phyloP scores from a whole-genome alignment of 352 stramenopile species.

The Chrysophaeum taylorii region DNA sequence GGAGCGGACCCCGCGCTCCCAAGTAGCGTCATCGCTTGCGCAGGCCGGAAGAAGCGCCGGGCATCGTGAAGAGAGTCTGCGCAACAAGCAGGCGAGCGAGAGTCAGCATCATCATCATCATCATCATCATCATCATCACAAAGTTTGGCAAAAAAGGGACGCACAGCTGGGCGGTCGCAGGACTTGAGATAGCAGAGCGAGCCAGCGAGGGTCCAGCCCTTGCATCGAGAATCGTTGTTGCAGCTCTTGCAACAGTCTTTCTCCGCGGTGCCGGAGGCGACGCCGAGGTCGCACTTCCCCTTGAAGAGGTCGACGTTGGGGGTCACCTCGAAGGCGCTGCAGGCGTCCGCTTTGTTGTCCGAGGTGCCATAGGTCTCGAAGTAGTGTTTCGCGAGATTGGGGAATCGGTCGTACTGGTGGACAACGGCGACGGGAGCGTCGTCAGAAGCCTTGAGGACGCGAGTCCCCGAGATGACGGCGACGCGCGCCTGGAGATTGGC shows the following conservation, averaged over 20 bases:
- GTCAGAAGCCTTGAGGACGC: neutral
- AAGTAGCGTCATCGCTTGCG: too few relatives aligned
- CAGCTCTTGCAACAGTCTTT: constrained; percentile 11
- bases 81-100: too few relatives aligned
- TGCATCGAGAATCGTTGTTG: neutral
- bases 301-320: constrained; percentile 25
- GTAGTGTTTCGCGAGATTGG: constrained; percentile 20
- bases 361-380: constrained; percentile 17
- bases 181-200: constrained; percentile 16
- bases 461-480: neutral
- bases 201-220: constrained; percentile 16
- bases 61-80: too few relatives aligned
- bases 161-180: too few relatives aligned
- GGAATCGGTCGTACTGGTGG: constrained; percentile 31
- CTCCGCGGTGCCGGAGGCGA: neutral
- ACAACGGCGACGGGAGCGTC: constrained; percentile 18
- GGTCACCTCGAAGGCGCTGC: neutral
- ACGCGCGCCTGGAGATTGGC: constrained; percentile 27
- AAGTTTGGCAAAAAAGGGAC: too few relatives aligned
- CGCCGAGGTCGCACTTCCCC: constrained; percentile 16
- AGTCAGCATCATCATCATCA: too few relatives aligned
- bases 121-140: too few relatives aligned
- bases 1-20: too few relatives aligned
- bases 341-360: neutral
- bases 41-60: too few relatives aligned